Evolutionary conservation across 2,329 filamentous ascomycete species (phyloP).

Genomic region (Phyllosticta ampelicida): DNA sequence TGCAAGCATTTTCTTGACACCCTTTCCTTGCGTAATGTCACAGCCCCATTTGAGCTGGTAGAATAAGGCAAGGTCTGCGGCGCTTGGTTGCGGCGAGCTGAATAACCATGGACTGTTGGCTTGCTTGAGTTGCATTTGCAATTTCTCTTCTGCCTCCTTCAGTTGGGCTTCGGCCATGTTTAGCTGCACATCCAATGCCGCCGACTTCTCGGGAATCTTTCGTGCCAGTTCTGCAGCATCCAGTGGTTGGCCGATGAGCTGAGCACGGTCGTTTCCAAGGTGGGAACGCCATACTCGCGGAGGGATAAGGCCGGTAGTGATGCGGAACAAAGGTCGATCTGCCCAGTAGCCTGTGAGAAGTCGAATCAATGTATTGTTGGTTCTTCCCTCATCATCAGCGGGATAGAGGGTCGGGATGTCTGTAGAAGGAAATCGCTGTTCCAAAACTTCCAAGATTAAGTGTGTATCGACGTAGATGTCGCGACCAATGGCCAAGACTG

Average conservation of each 20-base stretch:
- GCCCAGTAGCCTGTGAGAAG: conserved; percentile 33
- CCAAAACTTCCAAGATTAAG: conserved; percentile 55
- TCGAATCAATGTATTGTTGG: conserved; percentile 26
- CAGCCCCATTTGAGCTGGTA: conserved; percentile 31
- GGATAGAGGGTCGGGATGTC: conserved; percentile 26
- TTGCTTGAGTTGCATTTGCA: not conserved
- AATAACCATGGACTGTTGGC: conserved; percentile 22
- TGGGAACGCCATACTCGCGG: conserved; percentile 27
- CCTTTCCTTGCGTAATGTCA: conserved; percentile 27
- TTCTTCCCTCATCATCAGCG: conserved; percentile 19
- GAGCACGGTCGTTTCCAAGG: conserved; percentile 29
- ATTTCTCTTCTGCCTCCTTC: conserved; percentile 10
- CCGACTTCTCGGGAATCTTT: conserved; percentile 30
- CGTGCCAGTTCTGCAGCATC: conserved; percentile 27
- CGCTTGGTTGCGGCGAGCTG: conserved; percentile 22
- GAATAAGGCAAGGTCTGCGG: conserved; percentile 29
- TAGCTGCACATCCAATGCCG: conserved; percentile 28
- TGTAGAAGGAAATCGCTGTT: conserved; percentile 42
- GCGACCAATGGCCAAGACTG: conserved; percentile 52
- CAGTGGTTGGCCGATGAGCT: conserved; percentile 30
- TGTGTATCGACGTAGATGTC: conserved; percentile 61
- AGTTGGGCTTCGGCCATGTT: conserved; percentile 28
- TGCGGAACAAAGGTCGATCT: conserved; percentile 30
- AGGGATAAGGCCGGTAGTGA: conserved; percentile 32
- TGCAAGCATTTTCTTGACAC: conserved; percentile 26